Percentiles rank a stretch among this genome's conserved stretches.
phyloP scores from a whole-genome alignment of 345 rosid species.

The Jatropha curcas region DNA sequence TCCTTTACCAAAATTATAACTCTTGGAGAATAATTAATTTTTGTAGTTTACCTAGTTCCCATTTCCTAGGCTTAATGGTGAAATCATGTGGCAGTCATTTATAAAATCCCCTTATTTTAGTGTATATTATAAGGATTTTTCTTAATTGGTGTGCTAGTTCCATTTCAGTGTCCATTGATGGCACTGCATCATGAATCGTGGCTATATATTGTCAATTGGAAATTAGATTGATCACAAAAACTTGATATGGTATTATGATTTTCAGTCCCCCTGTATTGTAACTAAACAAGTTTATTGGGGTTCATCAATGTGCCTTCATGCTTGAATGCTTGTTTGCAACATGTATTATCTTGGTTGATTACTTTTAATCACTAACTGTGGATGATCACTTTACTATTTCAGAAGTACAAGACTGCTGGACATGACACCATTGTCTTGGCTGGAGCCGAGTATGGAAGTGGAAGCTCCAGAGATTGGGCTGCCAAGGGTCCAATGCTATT shows the following conservation, averaged over 20 bases:
- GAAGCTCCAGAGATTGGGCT: conserved; percentile 99
- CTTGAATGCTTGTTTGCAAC: background rate
- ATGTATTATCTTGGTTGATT: background rate
- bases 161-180: background rate
- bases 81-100: background rate
- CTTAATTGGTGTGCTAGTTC: background rate
- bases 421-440: conserved; percentile 83
- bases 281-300: too few relatives aligned
- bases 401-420: conserved; percentile 83
- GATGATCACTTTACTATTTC: conserved; percentile 26
- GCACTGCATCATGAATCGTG: background rate
- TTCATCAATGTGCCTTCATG: too few relatives aligned
- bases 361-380: background rate
- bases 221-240: background rate
- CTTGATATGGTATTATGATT: background rate
- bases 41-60: too few relatives aligned
- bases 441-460: conserved; percentile 99
- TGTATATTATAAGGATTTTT: background rate
- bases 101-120: background rate
- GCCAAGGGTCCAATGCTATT: conserved; percentile 98
- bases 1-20: background rate
- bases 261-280: too few relatives aligned
- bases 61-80: background rate
- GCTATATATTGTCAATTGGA: background rate
- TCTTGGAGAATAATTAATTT: background rate